Base-by-base conservation (phyloP, 139 green algal genomes). In the Auxenochlorella protothecoides region DNA sequence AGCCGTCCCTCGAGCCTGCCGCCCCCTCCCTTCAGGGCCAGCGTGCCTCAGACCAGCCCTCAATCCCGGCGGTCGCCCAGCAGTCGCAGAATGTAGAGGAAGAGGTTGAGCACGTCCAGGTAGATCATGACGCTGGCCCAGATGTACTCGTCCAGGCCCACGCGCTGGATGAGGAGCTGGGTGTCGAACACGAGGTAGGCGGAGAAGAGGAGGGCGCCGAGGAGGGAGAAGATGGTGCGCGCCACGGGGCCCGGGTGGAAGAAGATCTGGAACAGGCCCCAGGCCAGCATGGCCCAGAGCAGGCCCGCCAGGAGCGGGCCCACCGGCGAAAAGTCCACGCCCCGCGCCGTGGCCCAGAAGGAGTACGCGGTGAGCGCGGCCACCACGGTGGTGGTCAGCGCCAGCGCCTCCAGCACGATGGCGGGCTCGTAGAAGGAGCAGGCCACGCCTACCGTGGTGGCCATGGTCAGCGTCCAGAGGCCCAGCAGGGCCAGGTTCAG, bases 61-160 rank as follows among this genome's bases (percentile, higher is more conserved):
- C 27, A 44, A 44, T 44, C 27, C 27, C 66, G 59, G 65, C 66
- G 65, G 54, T 72, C 51, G 5, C 68, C 68, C 53, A 89, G 68
- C 4, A 88, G 69, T 11, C 84, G 75, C 56, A 92, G 68, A 53
- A 92, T 82, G 71, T 83, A 72, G n/a, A 92, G 61, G 68, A 93
- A 93, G 3, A 93, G 68, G 68, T 93, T 93, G 74, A 93, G 81
- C 27, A 93, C 81, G 69, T 91, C 77, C 3, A 93, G 73, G 68
- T 93, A 93, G n/a, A 93, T 74, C 0, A 63, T 72, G 13, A 93
- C 66, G 5, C 71, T 76, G 2, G 81, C 87, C 82, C 81, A 88
- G 2, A 93, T 76, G 65, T 92, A 93, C 5, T 93, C 84, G 68
- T 94, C 88, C 60, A 87, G 53, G 62, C 74, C 73, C 61, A 84